Evolutionary conservation across 768 basidiomycete genomes (phyloP).

Genomic region (Kockovaella imperatae): DNA sequence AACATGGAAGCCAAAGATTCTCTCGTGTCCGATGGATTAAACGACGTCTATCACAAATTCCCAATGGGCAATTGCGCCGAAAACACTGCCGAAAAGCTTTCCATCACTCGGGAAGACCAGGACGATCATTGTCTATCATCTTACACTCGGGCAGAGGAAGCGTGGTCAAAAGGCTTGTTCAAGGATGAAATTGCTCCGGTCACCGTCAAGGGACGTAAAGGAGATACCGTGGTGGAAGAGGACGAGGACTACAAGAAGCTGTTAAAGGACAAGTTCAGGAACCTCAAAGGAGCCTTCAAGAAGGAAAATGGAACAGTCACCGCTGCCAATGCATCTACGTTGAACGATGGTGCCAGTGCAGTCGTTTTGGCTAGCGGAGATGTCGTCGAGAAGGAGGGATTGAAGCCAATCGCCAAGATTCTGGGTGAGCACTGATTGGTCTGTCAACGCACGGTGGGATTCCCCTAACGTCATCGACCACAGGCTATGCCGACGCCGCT

Average conservation of each 20-base stretch:
- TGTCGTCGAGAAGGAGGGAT: conserved; percentile 80
- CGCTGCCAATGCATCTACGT: conserved; percentile 86
- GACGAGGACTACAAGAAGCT: conserved; percentile 99
- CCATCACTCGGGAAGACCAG: conserved; percentile 76
- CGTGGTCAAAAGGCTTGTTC: conserved; percentile 79
- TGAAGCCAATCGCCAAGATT: conserved; percentile 88
- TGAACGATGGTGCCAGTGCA: conserved; percentile 95
- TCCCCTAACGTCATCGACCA: no score
- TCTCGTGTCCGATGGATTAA: conserved; percentile 83
- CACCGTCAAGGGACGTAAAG: conserved; percentile 67
- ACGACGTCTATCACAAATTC: conserved; percentile 95
- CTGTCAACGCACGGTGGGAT: background rate
- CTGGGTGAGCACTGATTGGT: conserved; percentile 59
- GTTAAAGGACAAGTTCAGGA: conserved; percentile 84
- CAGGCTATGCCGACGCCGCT: conserved; percentile 94
- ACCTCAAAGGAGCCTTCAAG: conserved; percentile 82
- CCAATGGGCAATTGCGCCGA: conserved; percentile 99
- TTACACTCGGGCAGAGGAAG: conserved; percentile 82
- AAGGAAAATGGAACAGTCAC: conserved; percentile 74
- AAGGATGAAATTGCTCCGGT: conserved; percentile 81
- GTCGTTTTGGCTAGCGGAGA: conserved; percentile 88
- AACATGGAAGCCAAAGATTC: conserved; percentile 82
- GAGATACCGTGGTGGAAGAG: conserved; percentile 74
- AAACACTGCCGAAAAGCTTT: conserved; percentile 67
- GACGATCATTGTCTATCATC: conserved; percentile 91